Evolutionary conservation across 352 stramenopile genomes (phyloP).

Genomic region (Globisporangium megalacanthum): DNA sequence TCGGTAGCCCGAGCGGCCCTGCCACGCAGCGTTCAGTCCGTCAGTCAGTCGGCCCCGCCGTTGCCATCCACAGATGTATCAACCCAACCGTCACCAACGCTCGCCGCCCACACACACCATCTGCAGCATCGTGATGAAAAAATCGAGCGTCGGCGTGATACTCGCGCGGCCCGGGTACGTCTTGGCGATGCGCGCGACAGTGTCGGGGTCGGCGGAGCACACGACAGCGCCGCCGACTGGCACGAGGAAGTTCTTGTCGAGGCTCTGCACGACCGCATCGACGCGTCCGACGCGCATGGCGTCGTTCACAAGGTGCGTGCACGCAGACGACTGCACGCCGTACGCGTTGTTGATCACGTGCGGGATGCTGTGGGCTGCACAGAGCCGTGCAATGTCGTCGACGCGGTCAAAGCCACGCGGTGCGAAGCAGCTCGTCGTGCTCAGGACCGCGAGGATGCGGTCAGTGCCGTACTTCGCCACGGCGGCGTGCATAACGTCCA

Average conservation of each 20-base stretch:
- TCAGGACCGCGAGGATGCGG: conserved; percentile 92
- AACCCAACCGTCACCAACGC: too few relatives aligned
- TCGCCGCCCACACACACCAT: too few relatives aligned
- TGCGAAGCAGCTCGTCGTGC: conserved; percentile 98
- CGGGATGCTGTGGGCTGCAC: conserved; percentile 59
- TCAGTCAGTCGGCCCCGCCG: background rate
- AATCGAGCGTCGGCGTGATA: conserved; percentile 92
- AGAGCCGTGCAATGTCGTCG: conserved; percentile 90
- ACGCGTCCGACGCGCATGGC: conserved; percentile 89
- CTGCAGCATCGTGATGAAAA: conserved; percentile 99
- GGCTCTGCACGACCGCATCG: conserved; percentile 96
- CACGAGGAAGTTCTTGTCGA: conserved; percentile 99
- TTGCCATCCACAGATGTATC: background rate
- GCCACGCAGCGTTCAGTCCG: background rate
- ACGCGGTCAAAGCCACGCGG: conserved; percentile 94
- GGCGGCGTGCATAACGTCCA: conserved; percentile 60
- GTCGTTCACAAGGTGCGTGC: conserved; percentile 90
- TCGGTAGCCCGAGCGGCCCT: conserved; percentile 82
- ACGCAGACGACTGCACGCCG: conserved; percentile 94
- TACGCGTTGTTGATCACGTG: conserved; percentile 99
- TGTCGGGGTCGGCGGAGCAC: conserved; percentile 49
- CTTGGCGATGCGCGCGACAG: conserved; percentile 88
- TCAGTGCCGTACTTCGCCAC: conserved; percentile 58
- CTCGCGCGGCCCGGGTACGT: conserved; percentile 96
- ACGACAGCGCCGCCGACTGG: conserved; percentile 93